Evolutionary conservation across 352 stramenopile species (phyloP).

Genomic region (Phytophthora pistaciae): DNA sequence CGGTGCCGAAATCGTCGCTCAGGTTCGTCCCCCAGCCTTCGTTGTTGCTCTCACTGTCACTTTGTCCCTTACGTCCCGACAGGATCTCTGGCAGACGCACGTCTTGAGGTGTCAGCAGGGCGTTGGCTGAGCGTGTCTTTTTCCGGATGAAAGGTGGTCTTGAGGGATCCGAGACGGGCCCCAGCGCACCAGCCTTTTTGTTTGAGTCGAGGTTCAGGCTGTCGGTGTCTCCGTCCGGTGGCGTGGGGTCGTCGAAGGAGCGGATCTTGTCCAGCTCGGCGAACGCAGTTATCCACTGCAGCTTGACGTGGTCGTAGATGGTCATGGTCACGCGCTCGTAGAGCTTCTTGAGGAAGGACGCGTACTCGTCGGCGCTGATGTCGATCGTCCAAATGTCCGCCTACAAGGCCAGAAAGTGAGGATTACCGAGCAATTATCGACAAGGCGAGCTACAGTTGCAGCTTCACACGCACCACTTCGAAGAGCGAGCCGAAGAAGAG

Average conservation of each 20-base stretch:
- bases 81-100: conserved; percentile 20
- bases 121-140: conserved; percentile 23
- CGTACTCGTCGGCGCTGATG: conserved; percentile 72
- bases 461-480: conserved; percentile 58
- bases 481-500: conserved; percentile 77
- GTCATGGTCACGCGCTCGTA: conserved; percentile 84
- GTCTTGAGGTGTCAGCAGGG: conserved; percentile 10
- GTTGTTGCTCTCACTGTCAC: conserved; percentile 20
- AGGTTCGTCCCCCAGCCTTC: conserved; percentile 9
- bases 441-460: neutral
- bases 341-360: conserved; percentile 77
- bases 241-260: conserved; percentile 60
- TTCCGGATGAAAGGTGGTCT: conserved; percentile 22
- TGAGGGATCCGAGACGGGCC: neutral
- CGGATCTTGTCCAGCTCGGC: conserved; percentile 77
- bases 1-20: conserved; percentile 13
- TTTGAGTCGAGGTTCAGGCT: conserved; percentile 22
- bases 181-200: conserved; percentile 2
- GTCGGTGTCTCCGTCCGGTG: conserved; percentile 10
- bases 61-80: conserved; percentile 11
- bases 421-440: neutral
- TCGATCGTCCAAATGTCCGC: conserved; percentile 84
- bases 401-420: conserved; percentile 21
- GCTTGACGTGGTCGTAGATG: conserved; percentile 46
- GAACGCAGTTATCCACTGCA: conserved; percentile 77